Base-by-base conservation (phyloP, 2,329 filamentous ascomycete species). In the Penicillium sp. region DNA sequence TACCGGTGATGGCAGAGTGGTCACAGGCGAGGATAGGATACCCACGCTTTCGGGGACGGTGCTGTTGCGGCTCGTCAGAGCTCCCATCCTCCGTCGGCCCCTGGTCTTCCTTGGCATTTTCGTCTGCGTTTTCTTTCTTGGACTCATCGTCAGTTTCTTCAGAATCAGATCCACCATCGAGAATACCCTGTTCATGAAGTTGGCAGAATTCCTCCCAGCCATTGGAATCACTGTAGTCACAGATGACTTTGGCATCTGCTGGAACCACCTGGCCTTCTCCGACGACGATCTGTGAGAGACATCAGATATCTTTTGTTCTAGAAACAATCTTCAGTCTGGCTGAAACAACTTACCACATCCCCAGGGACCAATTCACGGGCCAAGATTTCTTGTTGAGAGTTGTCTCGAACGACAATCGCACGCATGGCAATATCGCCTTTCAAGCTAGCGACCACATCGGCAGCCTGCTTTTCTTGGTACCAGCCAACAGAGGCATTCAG, bases 401-500 rank as follows among this genome's bases (percentile, higher is more conserved):
- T 83, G 60, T 86, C 76, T 59, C 85, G 84, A 55, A 88, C 71
- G 54, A 85, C 83, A 47, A 73, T 76, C 6, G 83, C 81, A 67
- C 81, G 83, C 80, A 88, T 83, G 58, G 85, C 85, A 63, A 89
- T 89, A 61, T 89, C 85, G 68, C 85, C 85, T 72, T 88, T 88
- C 47, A 89, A 75, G 58, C 78, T 83, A 26, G 85, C 84, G 60
- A 88, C 84, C 55, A 88, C 84, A 71, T 89, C 85, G 51, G 84
- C 85, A 56, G 85, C 85, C 69, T 88, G 84, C 72, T 88, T 89
- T 70, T 89, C 85, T 66, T 88, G 85, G 66, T 88, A 88, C 81
- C 85, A 88, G 71, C 85, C 85, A 63, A 88, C 85, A 54, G 83
- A 72, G 50, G 85, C 85, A 70, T 89, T 89, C 53, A 89, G 78